Conservation (phyloP, 495 filamentous ascomycete genomes). For the Glutinoglossum americanum region DNA sequence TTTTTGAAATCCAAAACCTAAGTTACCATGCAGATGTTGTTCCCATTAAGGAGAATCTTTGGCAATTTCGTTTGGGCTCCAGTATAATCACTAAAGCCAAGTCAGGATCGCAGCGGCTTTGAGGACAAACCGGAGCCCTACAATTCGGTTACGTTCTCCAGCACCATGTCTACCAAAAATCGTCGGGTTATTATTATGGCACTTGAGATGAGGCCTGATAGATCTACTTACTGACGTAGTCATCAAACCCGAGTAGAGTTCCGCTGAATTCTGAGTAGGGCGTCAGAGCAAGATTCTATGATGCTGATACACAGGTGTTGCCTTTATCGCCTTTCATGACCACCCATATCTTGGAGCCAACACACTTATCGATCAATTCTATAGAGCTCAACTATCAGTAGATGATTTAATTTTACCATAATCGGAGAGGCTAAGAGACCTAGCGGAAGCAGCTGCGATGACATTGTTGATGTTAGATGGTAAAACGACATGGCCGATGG, state of each 20-base stretch:
- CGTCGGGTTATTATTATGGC: slow-evolving; percentile 1
- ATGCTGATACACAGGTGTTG: slow-evolving; percentile 2
- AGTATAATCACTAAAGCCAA: slow-evolving; percentile 59
- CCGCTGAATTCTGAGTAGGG: slow-evolving; percentile 61
- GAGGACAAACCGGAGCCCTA: slow-evolving; percentile 19
- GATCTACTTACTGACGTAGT: slow-evolving; percentile 85
- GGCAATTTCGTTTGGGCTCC: slow-evolving; percentile 69
- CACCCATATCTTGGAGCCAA: slow-evolving; percentile 94
- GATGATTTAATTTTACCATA: slow-evolving; percentile 1
- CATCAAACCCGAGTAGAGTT: slow-evolving; percentile 84
- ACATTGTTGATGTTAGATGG: slow-evolving; percentile 4
- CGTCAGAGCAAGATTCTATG: not conserved
- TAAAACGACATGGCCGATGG: not conserved
- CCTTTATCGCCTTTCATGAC: slow-evolving; percentile 99
- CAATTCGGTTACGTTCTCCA: slow-evolving; percentile 96
- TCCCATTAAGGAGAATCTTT: slow-evolving; percentile 93
- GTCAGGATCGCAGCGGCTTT: not conserved
- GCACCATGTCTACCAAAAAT: slow-evolving; percentile 61
- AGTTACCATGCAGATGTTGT: slow-evolving; percentile 94
- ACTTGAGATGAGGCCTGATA: not conserved
- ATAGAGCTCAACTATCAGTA: not conserved
- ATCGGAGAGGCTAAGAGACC: not conserved
- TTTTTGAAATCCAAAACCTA: not conserved
- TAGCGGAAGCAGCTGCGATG: slow-evolving; percentile 17
- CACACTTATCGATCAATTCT: slow-evolving; percentile 98